Percentiles rank a stretch among this genome's conserved stretches.
Conservation (phyloP, 768 basidiomycete species). For the Lentinula sp. region DNA sequence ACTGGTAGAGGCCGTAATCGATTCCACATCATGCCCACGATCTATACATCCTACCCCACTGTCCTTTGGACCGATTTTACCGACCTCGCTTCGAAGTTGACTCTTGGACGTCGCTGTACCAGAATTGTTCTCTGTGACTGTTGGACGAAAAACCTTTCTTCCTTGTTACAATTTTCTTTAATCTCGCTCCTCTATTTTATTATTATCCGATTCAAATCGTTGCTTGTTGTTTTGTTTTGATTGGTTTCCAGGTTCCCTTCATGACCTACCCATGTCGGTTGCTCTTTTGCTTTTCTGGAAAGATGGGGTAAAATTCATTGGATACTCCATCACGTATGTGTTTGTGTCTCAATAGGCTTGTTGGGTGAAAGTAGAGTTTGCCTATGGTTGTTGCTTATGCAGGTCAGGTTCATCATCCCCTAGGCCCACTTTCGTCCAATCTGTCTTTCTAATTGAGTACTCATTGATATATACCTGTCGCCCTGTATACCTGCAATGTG, state of each 20-base stretch:
- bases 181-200: conserved; percentile 2
- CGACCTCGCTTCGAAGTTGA: neutral
- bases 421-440: neutral
- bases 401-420: neutral
- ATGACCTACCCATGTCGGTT: neutral
- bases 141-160: neutral
- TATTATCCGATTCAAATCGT: conserved; percentile 2
- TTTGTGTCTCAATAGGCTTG: neutral
- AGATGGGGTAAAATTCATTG: neutral
- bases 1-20: conserved; percentile 50
- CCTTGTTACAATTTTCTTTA: neutral
- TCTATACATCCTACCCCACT: neutral
- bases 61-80: neutral
- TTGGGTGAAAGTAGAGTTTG: neutral
- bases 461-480: neutral
- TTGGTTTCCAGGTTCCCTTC: neutral
- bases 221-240: conserved; percentile 1
- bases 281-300: neutral
- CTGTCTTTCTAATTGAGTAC: conserved; percentile 1
- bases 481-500: neutral
- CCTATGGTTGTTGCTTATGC: neutral
- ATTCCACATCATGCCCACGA: neutral
- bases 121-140: neutral
- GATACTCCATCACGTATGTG: neutral
- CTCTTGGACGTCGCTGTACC: neutral